Evolutionary conservation across 2,329 filamentous ascomycete species (phyloP).

Genomic region (Aspergillus sergii): DNA sequence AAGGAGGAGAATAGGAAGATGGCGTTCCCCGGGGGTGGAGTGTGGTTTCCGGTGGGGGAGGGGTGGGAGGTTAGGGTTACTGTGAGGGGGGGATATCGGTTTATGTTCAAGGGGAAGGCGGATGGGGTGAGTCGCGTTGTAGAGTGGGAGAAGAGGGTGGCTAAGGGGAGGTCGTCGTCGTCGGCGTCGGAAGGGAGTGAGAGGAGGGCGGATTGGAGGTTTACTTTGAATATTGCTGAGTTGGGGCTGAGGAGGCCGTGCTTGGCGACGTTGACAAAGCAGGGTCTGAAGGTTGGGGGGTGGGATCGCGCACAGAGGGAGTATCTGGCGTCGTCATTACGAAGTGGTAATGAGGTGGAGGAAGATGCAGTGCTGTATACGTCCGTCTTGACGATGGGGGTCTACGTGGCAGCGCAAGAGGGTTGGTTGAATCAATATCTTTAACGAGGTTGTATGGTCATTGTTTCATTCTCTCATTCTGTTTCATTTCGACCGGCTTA

Average conservation of each 20-base stretch:
- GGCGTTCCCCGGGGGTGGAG: neutral
- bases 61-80: neutral
- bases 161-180: constrained; percentile 5
- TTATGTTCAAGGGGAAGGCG: neutral
- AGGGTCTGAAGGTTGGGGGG: constrained; percentile 27
- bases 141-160: constrained; percentile 16
- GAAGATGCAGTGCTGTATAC: constrained; percentile 31
- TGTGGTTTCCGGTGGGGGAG: neutral
- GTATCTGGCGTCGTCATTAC: constrained; percentile 18
- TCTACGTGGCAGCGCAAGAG: constrained; percentile 32
- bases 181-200: constrained; percentile 1
- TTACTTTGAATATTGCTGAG: constrained; percentile 16
- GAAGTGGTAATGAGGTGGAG: constrained; percentile 3
- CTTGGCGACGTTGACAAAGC: constrained; percentile 22
- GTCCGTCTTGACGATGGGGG: constrained; percentile 33
- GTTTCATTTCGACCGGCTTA: neutral
- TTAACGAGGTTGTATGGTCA: neutral
- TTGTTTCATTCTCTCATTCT: constrained; percentile 4
- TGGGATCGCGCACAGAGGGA: constrained; percentile 29
- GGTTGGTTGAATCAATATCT: constrained; percentile 26
- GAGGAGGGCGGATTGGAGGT: constrained; percentile 6
- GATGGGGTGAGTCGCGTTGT: neutral
- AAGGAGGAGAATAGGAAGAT: neutral
- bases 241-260: constrained; percentile 9
- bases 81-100: neutral